phyloP scores from a whole-genome alignment of 139 green algal species.

The Marvania coccoides region DNA sequence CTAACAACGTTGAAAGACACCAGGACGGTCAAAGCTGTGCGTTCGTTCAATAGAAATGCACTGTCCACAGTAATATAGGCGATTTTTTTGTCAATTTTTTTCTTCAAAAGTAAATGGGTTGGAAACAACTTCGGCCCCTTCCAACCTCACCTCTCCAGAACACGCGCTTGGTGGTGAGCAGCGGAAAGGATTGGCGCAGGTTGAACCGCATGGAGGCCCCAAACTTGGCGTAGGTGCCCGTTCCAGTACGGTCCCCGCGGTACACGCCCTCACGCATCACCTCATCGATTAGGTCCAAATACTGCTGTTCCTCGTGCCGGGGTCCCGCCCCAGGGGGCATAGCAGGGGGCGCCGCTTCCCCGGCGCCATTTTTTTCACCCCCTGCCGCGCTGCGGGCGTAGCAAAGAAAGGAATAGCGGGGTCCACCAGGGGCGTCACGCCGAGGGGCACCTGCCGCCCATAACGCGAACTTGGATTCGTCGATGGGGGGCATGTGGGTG shows the following conservation, averaged over 20 bases:
- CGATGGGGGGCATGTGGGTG: constrained; percentile 75
- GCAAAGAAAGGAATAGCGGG: constrained; percentile 67
- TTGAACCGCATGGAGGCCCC: constrained; percentile 86
- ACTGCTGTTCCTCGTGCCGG: constrained; percentile 91
- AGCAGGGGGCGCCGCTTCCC: background rate
- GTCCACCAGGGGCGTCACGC: constrained; percentile 21
- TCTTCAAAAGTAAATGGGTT: too few relatives aligned
- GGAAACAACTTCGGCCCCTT: background rate
- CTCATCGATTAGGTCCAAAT: constrained; percentile 84
- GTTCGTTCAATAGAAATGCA: background rate
- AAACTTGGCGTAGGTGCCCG: constrained; percentile 89
- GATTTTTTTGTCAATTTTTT: too few relatives aligned
- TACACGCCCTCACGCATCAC: constrained; percentile 71
- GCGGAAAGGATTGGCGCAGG: constrained; percentile 89
- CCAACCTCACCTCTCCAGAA: constrained; percentile 80
- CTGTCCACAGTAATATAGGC: too few relatives aligned
- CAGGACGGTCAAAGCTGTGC: background rate
- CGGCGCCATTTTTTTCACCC: constrained; percentile 1
- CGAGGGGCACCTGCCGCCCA: constrained; percentile 52
- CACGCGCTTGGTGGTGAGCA: constrained; percentile 95
- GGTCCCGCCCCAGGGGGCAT: constrained; percentile 43
- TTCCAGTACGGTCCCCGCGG: constrained; percentile 90
- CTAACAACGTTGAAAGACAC: background rate
- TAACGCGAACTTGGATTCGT: constrained; percentile 53
- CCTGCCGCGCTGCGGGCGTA: constrained; percentile 39